Conservation (phyloP, 257 asterid genomes). For the Forsythia suspensa region DNA sequence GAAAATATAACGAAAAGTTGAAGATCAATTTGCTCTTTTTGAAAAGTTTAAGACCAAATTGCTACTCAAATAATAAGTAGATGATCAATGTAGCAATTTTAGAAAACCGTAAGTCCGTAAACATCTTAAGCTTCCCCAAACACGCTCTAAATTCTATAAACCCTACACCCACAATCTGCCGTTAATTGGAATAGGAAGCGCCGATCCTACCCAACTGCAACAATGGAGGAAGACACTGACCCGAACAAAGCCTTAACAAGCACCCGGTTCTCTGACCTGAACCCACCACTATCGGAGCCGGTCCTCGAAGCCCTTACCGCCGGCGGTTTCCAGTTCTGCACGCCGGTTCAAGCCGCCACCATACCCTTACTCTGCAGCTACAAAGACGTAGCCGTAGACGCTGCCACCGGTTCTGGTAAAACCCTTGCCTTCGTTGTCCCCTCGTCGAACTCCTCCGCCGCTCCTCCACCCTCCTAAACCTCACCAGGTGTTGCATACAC, state of each 20-base stretch:
- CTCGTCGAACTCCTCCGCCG: slow-evolving; percentile 90
- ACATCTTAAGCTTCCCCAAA: too few species aligned
- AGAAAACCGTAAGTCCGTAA: background rate
- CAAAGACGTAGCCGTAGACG: slow-evolving; percentile 90
- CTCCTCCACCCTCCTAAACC: slow-evolving; percentile 54
- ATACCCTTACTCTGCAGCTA: slow-evolving; percentile 78
- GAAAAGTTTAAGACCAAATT: background rate
- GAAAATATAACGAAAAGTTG: background rate
- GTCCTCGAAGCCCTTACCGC: slow-evolving; percentile 61
- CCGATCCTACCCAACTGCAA: background rate
- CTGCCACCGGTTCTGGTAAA: slow-evolving; percentile 97
- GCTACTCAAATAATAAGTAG: background rate
- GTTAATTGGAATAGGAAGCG: background rate
- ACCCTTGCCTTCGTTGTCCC: slow-evolving; percentile 89
- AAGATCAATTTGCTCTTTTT: background rate
- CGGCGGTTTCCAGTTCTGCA: slow-evolving; percentile 74
- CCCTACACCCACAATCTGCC: background rate
- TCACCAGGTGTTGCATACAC: slow-evolving; percentile 57
- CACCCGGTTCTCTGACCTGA: slow-evolving; percentile 77
- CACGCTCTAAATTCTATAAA: background rate
- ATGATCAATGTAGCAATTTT: background rate
- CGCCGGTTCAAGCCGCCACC: slow-evolving; percentile 95
- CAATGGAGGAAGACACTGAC: slow-evolving; percentile 41
- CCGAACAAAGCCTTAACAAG: slow-evolving; percentile 73
- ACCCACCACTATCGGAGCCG: slow-evolving; percentile 67